Evolutionary conservation across 2,329 filamentous ascomycete genomes (phyloP), one percentile per base, ranked within the genome.

Genomic region (Clarireedia homoeocarpa): DNA sequence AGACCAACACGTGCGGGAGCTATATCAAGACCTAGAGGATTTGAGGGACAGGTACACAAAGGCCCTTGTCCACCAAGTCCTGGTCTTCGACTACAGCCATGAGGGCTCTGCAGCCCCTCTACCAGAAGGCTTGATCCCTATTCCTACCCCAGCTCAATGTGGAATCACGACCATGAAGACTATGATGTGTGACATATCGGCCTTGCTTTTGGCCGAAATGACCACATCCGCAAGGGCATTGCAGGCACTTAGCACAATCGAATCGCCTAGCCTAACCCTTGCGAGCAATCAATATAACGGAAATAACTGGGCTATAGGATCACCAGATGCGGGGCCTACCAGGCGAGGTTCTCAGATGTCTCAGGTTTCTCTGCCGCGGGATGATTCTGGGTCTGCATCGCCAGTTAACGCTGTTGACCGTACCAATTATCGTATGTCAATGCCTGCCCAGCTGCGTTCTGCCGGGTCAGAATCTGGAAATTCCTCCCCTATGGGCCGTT

Each of bases 91-190:
- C 69, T 86, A 86, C 67, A 71, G 74, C 6, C 70, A 75, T 15
- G 71, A 75, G 1, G 67, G 72, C 45, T 74, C 78, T 49, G 74
- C 72, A 14, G 73, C 76, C 2, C 77, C 78, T 23, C 74, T 86
- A 46, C 81, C 82, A 2, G 83, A 90, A 62, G 87, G 85, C 48
- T 80, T 94, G 42, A 75, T 85, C 47, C 77, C 82, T 40, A 81
- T 96, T 26, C 91, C 90, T 15, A 82, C 85, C 0, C 74, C 75
- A 20, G 79, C 85, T 56, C 75, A 83, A 27, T 88, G 84, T 47
- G 88, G 84, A 66, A 80, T 83, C 49, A 94, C 90, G 2, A 94
- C 90, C 1, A 84, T 91, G 70, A 89, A 88, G 72, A 88, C 86
- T 0, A 78, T 88, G 65, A 85, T 92, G 81, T 90, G 87, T 66